Evolutionary conservation across 129 eudicot genomes (phyloP).

Genomic region (Helichrysum umbraculigerum): DNA sequence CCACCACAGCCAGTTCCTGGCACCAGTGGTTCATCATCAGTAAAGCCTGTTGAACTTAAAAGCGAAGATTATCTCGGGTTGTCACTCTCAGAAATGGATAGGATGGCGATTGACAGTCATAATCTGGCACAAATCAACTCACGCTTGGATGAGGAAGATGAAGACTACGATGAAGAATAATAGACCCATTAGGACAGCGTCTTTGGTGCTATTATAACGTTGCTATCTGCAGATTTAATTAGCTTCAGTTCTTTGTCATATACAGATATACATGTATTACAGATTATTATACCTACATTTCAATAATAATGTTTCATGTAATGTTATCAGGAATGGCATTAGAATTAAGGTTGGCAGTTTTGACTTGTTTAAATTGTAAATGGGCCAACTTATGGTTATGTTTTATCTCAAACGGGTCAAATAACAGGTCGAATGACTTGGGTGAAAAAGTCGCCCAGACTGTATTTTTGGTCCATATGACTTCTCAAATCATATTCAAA

Average conservation of each 20-base stretch:
- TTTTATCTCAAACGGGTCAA: too few species aligned
- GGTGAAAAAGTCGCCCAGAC: too few species aligned
- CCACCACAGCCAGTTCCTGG: conserved; percentile 31
- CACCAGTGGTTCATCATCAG: conserved; percentile 23
- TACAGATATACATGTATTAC: background rate
- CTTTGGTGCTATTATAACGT: background rate
- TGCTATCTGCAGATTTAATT: background rate
- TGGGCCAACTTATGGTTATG: background rate
- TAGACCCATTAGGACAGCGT: background rate
- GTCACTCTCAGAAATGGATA: conserved; percentile 71
- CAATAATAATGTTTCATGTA: background rate
- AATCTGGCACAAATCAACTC: conserved; percentile 58
- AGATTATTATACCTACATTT: background rate
- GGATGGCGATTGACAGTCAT: conserved; percentile 64
- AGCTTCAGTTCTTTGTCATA: background rate
- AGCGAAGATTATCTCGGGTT: conserved; percentile 61
- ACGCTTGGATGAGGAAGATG: conserved; percentile 76
- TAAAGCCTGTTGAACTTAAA: conserved; percentile 32
- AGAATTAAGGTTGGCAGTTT: background rate
- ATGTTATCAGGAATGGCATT: background rate
- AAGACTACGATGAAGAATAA: conserved; percentile 87
- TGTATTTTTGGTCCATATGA: too few species aligned
- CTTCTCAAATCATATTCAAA: too few species aligned
- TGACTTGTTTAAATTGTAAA: background rate
- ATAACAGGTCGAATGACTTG: too few species aligned